These are phyloP conservation scores for Fragaria nilgerrensis DNA, from an alignment of 306 rosid genomes.

Conservation along the genomic window DNA sequence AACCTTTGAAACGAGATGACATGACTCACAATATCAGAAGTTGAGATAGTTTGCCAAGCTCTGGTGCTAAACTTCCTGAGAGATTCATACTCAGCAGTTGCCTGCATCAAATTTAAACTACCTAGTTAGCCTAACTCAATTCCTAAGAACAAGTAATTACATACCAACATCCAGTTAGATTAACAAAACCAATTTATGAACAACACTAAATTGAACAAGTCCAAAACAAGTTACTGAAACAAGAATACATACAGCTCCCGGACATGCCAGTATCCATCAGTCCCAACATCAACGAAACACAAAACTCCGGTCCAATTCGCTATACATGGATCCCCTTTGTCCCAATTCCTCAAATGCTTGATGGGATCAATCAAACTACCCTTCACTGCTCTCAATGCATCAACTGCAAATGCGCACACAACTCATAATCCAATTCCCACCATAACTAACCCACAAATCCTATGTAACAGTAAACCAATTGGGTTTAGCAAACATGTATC, in stretches of 20 bases:
- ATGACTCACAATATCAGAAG: conserved; percentile 65
- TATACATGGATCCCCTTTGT: conserved; percentile 67
- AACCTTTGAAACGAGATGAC: conserved; percentile 13
- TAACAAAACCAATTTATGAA: conserved; percentile 13
- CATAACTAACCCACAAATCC: neutral
- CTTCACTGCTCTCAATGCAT: conserved; percentile 57
- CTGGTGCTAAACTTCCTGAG: conserved; percentile 65
- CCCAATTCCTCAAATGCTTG: conserved; percentile 51
- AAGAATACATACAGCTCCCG: conserved; percentile 52
- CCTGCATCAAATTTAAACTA: conserved; percentile 41
- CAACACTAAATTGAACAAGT: neutral
- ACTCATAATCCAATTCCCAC: neutral
- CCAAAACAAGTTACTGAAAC: neutral
- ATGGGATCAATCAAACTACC: conserved; percentile 57
- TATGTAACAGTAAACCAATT: neutral
- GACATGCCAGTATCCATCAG: conserved; percentile 60
- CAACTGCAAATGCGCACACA: conserved; percentile 47
- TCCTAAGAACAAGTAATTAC: neutral
- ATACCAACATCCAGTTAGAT: neutral
- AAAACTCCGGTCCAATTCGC: conserved; percentile 66
- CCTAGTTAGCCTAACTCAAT: neutral
- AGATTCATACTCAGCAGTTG: conserved; percentile 58
- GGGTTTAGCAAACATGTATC: neutral
- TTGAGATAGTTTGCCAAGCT: conserved; percentile 62
- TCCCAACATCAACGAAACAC: conserved; percentile 33